Evolutionary conservation across 2,329 filamentous ascomycete species (phyloP).

Genomic region (Metarhizium sp.): DNA sequence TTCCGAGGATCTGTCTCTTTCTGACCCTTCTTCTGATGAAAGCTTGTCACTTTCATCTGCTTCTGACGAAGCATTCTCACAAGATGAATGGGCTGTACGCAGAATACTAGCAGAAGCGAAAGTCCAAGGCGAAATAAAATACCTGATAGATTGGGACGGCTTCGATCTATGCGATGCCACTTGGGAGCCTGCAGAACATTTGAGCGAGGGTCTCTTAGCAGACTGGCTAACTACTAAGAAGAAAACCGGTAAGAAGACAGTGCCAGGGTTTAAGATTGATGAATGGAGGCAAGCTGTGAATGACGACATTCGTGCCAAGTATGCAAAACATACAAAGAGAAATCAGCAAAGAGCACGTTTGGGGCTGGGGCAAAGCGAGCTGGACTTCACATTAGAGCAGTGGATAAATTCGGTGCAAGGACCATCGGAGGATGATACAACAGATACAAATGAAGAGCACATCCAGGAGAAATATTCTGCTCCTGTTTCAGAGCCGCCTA

Average conservation of each 20-base stretch:
- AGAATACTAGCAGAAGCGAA: slow-evolving; percentile 38
- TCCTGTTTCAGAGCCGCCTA: not conserved
- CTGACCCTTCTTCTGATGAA: slow-evolving; percentile 11
- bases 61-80: slow-evolving; percentile 18
- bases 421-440: slow-evolving; percentile 1
- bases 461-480: not conserved
- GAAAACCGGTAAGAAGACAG: slow-evolving; percentile 21
- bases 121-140: slow-evolving; percentile 16
- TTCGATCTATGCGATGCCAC: slow-evolving; percentile 25
- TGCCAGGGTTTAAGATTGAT: slow-evolving; percentile 27
- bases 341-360: slow-evolving; percentile 32
- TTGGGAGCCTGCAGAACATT: slow-evolving; percentile 41
- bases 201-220: slow-evolving; percentile 27
- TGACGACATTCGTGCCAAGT: slow-evolving; percentile 18
- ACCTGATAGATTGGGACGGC: slow-evolving; percentile 28
- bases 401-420: slow-evolving; percentile 2
- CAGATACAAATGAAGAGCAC: not conserved
- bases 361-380: slow-evolving; percentile 15
- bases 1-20: not conserved
- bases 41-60: slow-evolving; percentile 24
- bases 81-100: slow-evolving; percentile 41
- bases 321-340: slow-evolving; percentile 29
- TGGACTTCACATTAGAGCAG: not conserved
- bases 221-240: slow-evolving; percentile 35
- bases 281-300: slow-evolving; percentile 25